Conservation (phyloP, 2,329 filamentous ascomycete species). For the Furcasterigmium furcatum region DNA sequence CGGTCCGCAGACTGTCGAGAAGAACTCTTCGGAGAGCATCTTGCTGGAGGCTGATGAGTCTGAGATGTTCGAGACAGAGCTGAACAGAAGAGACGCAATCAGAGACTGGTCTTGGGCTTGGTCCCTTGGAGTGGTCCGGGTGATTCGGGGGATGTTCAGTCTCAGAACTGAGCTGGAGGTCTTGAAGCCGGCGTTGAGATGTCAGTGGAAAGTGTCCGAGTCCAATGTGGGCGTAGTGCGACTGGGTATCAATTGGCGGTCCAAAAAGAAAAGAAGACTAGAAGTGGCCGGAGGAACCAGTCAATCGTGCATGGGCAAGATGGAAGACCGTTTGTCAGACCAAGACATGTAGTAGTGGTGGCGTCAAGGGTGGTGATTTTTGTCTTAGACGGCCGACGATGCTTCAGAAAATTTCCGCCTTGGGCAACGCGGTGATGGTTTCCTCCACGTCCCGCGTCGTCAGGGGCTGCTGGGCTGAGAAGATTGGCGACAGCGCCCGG, state of each 20-base stretch:
- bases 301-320: no score
- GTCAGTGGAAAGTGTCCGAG: no score
- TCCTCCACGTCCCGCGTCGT: background rate
- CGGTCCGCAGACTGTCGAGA: constrained; percentile 55
- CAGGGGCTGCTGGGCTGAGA: no score
- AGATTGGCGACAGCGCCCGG: no score
- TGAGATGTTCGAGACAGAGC: background rate
- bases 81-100: background rate
- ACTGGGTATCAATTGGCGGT: no score
- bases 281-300: no score
- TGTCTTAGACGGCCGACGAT: background rate
- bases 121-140: background rate
- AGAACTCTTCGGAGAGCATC: constrained; percentile 60
- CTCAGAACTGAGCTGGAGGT: no score
- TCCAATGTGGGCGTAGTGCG: no score
- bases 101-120: background rate
- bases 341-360: constrained; percentile 1
- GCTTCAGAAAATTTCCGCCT: background rate
- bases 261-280: no score
- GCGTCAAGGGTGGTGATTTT: background rate
- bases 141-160: no score
- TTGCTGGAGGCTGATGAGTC: constrained; percentile 5
- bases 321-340: background rate
- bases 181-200: no score
- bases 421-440: constrained; percentile 1